These are phyloP conservation scores for Rhizophlyctis rosea DNA, from an alignment of 192 early-diverging fungal genomes.

Conservation along the genomic window DNA sequence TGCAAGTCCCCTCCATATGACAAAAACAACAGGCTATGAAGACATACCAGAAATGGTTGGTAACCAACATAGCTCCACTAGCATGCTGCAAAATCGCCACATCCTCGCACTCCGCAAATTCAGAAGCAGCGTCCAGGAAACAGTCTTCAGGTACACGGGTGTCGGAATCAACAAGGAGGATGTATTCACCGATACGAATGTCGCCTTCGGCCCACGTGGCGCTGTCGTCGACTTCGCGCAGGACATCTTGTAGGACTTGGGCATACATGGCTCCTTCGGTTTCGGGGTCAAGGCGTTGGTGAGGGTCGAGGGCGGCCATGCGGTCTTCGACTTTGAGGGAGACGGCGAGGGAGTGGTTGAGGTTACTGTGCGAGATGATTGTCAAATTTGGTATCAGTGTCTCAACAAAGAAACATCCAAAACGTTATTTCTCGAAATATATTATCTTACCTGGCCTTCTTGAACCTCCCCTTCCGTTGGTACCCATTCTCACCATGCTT, in stretches of 20 bases:
- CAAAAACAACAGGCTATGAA: background rate
- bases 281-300: constrained; percentile 1
- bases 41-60: constrained; percentile 7
- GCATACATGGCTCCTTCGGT: constrained; percentile 4
- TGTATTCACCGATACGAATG: constrained; percentile 23
- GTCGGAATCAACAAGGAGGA: constrained; percentile 18
- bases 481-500: constrained; percentile 26
- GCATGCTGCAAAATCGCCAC: constrained; percentile 25
- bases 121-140: constrained; percentile 20
- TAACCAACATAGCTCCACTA: constrained; percentile 15
- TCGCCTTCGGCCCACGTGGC: constrained; percentile 21
- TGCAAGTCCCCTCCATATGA: too few relatives aligned
- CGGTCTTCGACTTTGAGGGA: constrained; percentile 13
- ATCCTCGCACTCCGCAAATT: constrained; percentile 23
- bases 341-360: constrained; percentile 21
- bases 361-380: too few relatives aligned
- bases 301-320: background rate
- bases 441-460: too few relatives aligned
- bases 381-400: too few relatives aligned
- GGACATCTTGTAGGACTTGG: constrained; percentile 11
- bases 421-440: too few relatives aligned
- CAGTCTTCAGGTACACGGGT: constrained; percentile 26
- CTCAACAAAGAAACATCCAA: too few relatives aligned
- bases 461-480: constrained; percentile 20
- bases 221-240: constrained; percentile 15